These are phyloP conservation scores for Ulmus americana DNA, from an alignment of 331 rosid species.

Conservation along the genomic window DNA sequence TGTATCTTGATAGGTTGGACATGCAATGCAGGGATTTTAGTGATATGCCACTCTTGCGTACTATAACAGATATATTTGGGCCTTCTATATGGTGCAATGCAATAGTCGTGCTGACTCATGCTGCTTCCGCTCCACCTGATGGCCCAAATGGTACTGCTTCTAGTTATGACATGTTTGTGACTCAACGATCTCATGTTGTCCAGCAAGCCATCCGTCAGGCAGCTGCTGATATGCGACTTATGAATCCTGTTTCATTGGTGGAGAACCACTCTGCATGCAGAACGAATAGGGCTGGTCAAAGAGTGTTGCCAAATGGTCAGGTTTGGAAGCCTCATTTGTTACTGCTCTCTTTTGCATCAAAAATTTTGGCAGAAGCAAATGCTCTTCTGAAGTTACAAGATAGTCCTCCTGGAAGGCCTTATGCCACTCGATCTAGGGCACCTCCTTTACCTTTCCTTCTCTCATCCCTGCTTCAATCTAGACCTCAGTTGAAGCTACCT, in stretches of 20 bases:
- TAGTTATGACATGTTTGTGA: conserved; percentile 90
- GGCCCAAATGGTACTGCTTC: conserved; percentile 93
- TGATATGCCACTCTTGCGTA: conserved; percentile 90
- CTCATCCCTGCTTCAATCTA: conserved; percentile 86
- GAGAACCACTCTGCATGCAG: conserved; percentile 96
- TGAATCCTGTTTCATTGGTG: conserved; percentile 96
- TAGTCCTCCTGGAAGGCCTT: conserved; percentile 78
- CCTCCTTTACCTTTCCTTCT: conserved; percentile 84
- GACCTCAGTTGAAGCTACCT: conserved; percentile 77
- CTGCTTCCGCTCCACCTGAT: conserved; percentile 97
- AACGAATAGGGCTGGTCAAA: conserved; percentile 88
- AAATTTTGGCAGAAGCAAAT: conserved; percentile 91
- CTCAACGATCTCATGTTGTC: conserved; percentile 93
- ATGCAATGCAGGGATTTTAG: conserved; percentile 86
- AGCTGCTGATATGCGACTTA: conserved; percentile 95
- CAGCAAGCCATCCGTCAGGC: conserved; percentile 99
- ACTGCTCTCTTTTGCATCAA: conserved; percentile 91
- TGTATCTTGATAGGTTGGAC: conserved; percentile 92
- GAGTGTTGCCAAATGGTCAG: conserved; percentile 98
- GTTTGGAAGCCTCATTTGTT: conserved; percentile 96
- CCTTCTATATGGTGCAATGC: conserved; percentile 98
- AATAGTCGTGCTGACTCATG: conserved; percentile 90
- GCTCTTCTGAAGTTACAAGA: conserved; percentile 88
- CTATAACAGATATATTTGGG: conserved; percentile 82
- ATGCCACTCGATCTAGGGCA: conserved; percentile 54